These are phyloP conservation scores for Viola pubescens DNA, from an alignment of 441 rosid genomes.

Conservation along the genomic window DNA sequence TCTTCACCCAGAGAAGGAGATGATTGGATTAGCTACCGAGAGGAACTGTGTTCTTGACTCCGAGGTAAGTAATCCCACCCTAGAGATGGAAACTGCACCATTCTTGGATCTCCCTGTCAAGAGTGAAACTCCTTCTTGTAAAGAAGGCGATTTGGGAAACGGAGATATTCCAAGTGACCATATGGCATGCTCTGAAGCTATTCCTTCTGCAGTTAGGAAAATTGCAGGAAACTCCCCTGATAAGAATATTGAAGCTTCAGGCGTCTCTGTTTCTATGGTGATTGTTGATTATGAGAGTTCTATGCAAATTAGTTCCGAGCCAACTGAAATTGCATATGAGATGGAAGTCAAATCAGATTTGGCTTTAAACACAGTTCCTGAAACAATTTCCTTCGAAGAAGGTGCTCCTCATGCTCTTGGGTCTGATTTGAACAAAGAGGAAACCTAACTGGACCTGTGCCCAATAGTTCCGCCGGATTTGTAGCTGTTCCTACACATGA, in stretches of 20 bases:
- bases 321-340: conserved; percentile 9
- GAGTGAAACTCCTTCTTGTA: conserved; percentile 14
- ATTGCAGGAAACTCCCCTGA: conserved; percentile 11
- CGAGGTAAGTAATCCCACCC: conserved; percentile 8
- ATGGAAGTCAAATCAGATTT: conserved; percentile 5
- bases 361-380: conserved; percentile 10
- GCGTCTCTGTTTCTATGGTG: conserved; percentile 8
- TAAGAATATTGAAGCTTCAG: conserved; percentile 8
- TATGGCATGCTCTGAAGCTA: conserved; percentile 18
- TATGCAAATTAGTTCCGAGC: conserved; percentile 12
- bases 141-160: conserved; percentile 9
- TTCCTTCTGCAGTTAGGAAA: conserved; percentile 8
- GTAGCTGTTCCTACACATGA: no score
- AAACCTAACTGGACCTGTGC: background rate
- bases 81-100: conserved; percentile 23
- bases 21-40: conserved; percentile 15
- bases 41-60: conserved; percentile 5
- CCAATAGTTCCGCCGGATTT: background rate
- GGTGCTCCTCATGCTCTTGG: background rate
- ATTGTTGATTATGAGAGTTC: background rate
- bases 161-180: background rate
- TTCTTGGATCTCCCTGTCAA: conserved; percentile 21
- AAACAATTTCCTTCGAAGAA: conserved; percentile 10
- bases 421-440: conserved; percentile 13
- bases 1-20: background rate